A percentile compares a stretch with the other conserved stretches of the same genome.
phyloP scores from a whole-genome alignment of 768 basidiomycete species.

The Suillus brevipes region DNA sequence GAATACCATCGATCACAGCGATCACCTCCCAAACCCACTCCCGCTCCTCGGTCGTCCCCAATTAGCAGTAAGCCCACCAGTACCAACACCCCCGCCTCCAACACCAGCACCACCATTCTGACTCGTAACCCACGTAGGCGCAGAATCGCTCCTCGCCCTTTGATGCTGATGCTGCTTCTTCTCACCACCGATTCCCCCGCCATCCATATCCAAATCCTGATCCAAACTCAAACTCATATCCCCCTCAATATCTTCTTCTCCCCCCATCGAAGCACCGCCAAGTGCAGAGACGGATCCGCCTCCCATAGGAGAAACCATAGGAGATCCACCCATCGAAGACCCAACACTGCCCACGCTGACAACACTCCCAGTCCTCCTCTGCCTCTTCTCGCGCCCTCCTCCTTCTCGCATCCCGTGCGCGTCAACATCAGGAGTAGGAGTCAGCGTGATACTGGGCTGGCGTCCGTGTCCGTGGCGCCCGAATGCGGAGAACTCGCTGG shows the following conservation, averaged over 20 bases:
- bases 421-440: constrained; percentile 28
- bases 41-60: constrained; percentile 31
- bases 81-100: constrained; percentile 18
- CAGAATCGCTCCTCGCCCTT: constrained; percentile 27
- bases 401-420: constrained; percentile 12
- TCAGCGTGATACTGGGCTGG: constrained; percentile 28
- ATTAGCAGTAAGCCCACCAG: constrained; percentile 28
- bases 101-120: constrained; percentile 14
- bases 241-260: constrained; percentile 13
- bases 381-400: constrained; percentile 25
- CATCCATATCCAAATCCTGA: constrained; percentile 1
- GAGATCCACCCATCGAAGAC: constrained; percentile 1
- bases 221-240: constrained; percentile 27
- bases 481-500: constrained; percentile 22
- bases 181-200: constrained; percentile 11
- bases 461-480: constrained; percentile 27
- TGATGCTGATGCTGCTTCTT: constrained; percentile 18
- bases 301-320: neutral
- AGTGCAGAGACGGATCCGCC: constrained; percentile 9
- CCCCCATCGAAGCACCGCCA: constrained; percentile 10
- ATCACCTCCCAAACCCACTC: constrained; percentile 28
- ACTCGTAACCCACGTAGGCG: constrained; percentile 21
- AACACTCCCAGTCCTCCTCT: constrained; percentile 19
- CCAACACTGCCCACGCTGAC: neutral
- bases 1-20: neutral